These are phyloP conservation scores for Eutrema japonicum DNA, from an alignment of 345 rosid species.

Conservation along the genomic window DNA sequence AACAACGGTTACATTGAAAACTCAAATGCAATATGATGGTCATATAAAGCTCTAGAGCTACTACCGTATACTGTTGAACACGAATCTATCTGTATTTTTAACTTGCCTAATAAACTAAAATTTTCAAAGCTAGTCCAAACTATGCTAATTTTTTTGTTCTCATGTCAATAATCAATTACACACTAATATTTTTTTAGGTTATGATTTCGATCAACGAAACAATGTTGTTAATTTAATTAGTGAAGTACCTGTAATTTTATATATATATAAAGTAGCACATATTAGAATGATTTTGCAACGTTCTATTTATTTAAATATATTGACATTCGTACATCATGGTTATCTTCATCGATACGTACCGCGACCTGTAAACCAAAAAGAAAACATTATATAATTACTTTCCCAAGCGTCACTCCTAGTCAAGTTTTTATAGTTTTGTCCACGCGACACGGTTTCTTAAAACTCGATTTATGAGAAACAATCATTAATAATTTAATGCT, in stretches of 20 bases:
- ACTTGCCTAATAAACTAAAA: background rate
- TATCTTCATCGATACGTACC: conserved; percentile 24
- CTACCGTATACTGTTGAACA: background rate
- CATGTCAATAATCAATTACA: background rate
- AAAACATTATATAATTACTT: conserved; percentile 18
- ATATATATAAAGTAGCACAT: background rate
- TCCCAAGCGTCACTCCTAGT: conserved; percentile 31
- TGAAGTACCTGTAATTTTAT: background rate
- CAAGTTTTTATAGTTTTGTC: conserved; percentile 28
- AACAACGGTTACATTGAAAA: background rate
- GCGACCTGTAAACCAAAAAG: conserved; percentile 16
- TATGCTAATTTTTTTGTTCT: background rate
- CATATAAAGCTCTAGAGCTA: background rate
- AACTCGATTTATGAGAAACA: conserved; percentile 42
- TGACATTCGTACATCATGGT: conserved; percentile 19
- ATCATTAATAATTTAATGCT: conserved; percentile 39
- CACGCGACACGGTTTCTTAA: conserved; percentile 42
- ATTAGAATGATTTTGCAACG: background rate
- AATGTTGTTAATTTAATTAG: background rate
- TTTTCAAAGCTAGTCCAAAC: background rate
- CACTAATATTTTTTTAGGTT: background rate
- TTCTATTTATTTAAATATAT: conserved; percentile 6
- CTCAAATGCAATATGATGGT: background rate
- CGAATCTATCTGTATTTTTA: background rate
- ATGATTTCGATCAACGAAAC: conserved; percentile 1